Conservation (phyloP, 129 eudicot genomes). For the Cynara cardunculus region DNA sequence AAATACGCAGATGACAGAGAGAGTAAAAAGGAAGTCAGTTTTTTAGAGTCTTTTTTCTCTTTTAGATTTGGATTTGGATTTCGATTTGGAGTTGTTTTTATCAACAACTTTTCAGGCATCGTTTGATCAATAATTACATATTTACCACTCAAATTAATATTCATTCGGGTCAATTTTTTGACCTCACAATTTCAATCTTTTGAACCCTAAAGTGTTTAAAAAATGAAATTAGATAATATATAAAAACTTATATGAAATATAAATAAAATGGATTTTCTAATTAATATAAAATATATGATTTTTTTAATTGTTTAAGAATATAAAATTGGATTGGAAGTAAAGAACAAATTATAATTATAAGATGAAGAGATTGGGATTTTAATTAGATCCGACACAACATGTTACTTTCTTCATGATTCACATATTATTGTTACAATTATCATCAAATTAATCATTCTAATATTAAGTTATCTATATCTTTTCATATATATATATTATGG, state of each 20-base stretch:
- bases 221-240: too few relatives aligned
- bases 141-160: neutral
- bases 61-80: conserved; percentile 34
- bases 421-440: conserved; percentile 1
- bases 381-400: conserved; percentile 13
- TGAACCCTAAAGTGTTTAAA: too few relatives aligned
- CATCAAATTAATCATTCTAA: neutral
- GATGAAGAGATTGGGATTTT: neutral
- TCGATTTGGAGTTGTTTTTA: conserved; percentile 30
- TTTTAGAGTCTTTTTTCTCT: conserved; percentile 14
- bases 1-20: conserved; percentile 14
- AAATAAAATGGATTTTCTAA: neutral
- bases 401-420: conserved; percentile 8
- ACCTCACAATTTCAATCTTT: neutral
- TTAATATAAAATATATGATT: neutral
- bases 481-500: too few relatives aligned
- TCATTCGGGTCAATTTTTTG: neutral
- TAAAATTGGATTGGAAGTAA: neutral
- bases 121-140: neutral
- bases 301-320: neutral
- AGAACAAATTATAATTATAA: neutral
- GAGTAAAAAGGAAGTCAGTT: conserved; percentile 27
- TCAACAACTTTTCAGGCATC: conserved; percentile 6
- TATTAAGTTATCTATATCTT: neutral
- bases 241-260: too few relatives aligned